Conservation (phyloP, 2,329 filamentous ascomycete genomes). For the Drechslerella coelobrocha region DNA sequence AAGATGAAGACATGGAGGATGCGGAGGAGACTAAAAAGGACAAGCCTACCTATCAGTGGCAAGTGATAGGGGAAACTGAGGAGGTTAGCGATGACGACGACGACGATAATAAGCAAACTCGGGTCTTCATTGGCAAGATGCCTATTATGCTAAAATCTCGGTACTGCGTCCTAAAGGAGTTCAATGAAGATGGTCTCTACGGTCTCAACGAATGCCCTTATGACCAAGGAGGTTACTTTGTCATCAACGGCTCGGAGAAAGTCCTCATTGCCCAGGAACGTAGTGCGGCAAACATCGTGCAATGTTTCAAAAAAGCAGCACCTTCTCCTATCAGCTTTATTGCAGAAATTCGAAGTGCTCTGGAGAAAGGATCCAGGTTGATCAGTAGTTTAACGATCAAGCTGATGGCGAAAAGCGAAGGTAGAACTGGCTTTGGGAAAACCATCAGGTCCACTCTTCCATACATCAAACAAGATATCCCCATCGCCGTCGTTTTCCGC, state of each 20-base stretch:
- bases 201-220: slow-evolving; percentile 96
- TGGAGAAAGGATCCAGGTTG: slow-evolving; percentile 93
- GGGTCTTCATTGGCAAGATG: slow-evolving; percentile 90
- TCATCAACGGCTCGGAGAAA: slow-evolving; percentile 99
- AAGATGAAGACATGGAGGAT: slow-evolving; percentile 62
- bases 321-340: slow-evolving; percentile 92
- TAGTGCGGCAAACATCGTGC: slow-evolving; percentile 96
- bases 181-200: slow-evolving; percentile 85
- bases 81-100: slow-evolving; percentile 64
- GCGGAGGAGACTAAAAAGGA: slow-evolving; percentile 56
- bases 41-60: slow-evolving; percentile 55
- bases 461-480: slow-evolving; percentile 91
- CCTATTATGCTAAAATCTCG: slow-evolving; percentile 98
- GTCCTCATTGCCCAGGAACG: slow-evolving; percentile 97
- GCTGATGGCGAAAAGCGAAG: slow-evolving; percentile 82
- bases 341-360: slow-evolving; percentile 92
- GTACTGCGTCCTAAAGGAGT: slow-evolving; percentile 85
- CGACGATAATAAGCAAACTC: slow-evolving; percentile 55
- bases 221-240: slow-evolving; percentile 97
- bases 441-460: slow-evolving; percentile 90
- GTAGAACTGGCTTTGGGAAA: slow-evolving; percentile 75
- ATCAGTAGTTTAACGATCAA: slow-evolving; percentile 94
- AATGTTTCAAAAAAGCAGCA: slow-evolving; percentile 96
- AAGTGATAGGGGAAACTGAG: slow-evolving; percentile 58
- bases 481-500: slow-evolving; percentile 93